Evolutionary conservation across 2,329 filamentous ascomycete species (phyloP).

Genomic region (Verticillium isaacii): DNA sequence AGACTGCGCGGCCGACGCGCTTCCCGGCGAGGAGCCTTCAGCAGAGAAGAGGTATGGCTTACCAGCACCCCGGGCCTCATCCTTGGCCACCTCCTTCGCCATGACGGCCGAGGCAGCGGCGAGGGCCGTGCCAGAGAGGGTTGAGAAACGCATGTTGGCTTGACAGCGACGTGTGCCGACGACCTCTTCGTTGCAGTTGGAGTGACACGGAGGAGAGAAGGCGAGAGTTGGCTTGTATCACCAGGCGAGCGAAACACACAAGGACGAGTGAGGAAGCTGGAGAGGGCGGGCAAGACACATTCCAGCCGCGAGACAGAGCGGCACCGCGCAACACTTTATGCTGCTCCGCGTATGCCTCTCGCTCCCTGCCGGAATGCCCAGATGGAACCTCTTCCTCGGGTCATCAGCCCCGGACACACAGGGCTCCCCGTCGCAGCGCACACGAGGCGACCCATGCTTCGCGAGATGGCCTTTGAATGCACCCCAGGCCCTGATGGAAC

Average conservation of each 20-base stretch:
- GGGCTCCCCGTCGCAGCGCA: too few relatives aligned
- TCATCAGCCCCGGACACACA: too few relatives aligned
- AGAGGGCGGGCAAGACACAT: background rate
- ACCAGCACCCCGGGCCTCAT: slow-evolving; percentile 9
- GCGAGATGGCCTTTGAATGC: background rate
- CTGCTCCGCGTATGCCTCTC: background rate
- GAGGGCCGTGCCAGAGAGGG: slow-evolving; percentile 9
- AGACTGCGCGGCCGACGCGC: background rate
- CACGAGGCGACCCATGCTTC: too few relatives aligned
- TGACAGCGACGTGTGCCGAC: background rate
- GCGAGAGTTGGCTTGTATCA: background rate
- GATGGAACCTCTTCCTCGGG: too few relatives aligned
- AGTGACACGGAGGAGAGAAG: background rate
- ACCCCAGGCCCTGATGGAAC: background rate
- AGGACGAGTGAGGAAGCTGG: background rate
- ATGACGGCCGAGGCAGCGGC: slow-evolving; percentile 7
- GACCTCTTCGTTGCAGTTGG: background rate
- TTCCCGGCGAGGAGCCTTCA: too few relatives aligned
- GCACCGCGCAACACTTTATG: background rate
- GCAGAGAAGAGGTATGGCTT: background rate
- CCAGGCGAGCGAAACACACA: background rate
- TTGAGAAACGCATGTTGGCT: slow-evolving; percentile 12
- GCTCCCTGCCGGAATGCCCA: background rate
- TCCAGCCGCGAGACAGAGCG: background rate
- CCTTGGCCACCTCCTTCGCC: slow-evolving; percentile 12